Evolutionary conservation across 2,329 filamentous ascomycete genomes (phyloP).

Genomic region (Fonsecaea monophora): DNA sequence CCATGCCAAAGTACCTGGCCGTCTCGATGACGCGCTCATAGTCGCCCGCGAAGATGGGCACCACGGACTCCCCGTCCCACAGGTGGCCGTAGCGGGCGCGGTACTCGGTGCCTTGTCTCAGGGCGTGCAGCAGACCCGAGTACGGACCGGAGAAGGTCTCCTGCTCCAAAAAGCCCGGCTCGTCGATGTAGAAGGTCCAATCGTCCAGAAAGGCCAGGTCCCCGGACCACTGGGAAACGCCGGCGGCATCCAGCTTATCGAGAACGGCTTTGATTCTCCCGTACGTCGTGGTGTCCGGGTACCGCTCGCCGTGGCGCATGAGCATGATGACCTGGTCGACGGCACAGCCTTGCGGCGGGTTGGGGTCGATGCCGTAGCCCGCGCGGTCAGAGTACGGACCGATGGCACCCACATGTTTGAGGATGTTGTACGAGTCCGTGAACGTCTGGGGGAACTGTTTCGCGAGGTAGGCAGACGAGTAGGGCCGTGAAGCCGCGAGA

Average conservation of each 20-base stretch:
- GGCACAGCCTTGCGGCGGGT: constrained; percentile 82
- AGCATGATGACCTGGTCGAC: constrained; percentile 25
- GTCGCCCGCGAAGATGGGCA: constrained; percentile 20
- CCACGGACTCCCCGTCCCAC: constrained; percentile 14
- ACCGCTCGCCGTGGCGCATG: constrained; percentile 81
- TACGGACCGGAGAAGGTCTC: constrained; percentile 21
- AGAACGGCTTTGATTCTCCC: constrained; percentile 87
- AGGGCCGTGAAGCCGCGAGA: background rate
- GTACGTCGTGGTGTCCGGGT: constrained; percentile 93
- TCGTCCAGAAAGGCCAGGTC: constrained; percentile 18
- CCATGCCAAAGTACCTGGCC: constrained; percentile 22
- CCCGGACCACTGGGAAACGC: constrained; percentile 53
- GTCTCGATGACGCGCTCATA: constrained; percentile 24
- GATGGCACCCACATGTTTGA: constrained; percentile 83
- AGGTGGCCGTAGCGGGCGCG: constrained; percentile 16
- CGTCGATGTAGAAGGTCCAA: constrained; percentile 15
- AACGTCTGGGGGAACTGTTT: constrained; percentile 24
- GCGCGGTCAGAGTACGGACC: constrained; percentile 82
- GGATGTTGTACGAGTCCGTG: constrained; percentile 22
- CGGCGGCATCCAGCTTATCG: constrained; percentile 93
- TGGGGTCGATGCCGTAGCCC: constrained; percentile 70
- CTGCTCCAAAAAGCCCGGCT: constrained; percentile 15
- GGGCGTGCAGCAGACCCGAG: constrained; percentile 16
- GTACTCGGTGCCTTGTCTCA: constrained; percentile 19
- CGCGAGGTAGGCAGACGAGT: constrained; percentile 14